Base-by-base conservation (phyloP, 2,329 filamentous ascomycete genomes). In the Pestalotiopsis sp. region DNA sequence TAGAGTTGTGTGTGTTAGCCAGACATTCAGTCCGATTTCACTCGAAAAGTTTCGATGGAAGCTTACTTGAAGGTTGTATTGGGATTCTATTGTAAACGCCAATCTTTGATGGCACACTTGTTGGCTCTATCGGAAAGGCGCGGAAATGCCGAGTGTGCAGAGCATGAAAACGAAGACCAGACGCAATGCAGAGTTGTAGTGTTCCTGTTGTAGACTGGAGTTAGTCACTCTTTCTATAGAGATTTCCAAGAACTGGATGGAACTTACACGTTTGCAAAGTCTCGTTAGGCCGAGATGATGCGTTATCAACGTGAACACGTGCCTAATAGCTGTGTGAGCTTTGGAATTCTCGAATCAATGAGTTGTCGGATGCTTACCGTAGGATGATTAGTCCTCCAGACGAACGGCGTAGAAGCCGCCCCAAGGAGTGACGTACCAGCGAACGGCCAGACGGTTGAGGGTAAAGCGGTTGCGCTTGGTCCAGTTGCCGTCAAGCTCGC, bases 351-450 rank as follows among this genome's bases (percentile, higher is more conserved):
- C n/a, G 13, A 14, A 9, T 7, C 25, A 59, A 27, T 5, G 5
- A 59, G 13, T 1, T 36, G 11, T 3, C 0, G 36, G 11, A 3
- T 20, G 23, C 59, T 38, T 6, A 62, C 59, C 59, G 12, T 17
- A 6, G 13, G 11, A 4, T 36, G 6, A 20, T 73, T 74, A 82
- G 71, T 81, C 76, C 52, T 84, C 81, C 63, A 89, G 79, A 66
- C 87, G 84, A 64, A 89, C 83, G 69, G 89, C 89, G 73, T 91
- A 91, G 76, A 91, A 91, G 75, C 84, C 82, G 31, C 89, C 89
- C 67, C 85, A 83, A 64, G 85, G 81, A 69, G 83, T 84, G 67
- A 88, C 81, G 75, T 87, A 91, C 89, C 89, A 91, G 67, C 87
- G 84, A 72, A 83, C 84, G 66, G 84, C 85, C 74, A 89, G 83